These are phyloP conservation scores for Austroboletus rostrupii DNA, from an alignment of 1,284 basidiomycete genomes.

Conservation along the genomic window DNA sequence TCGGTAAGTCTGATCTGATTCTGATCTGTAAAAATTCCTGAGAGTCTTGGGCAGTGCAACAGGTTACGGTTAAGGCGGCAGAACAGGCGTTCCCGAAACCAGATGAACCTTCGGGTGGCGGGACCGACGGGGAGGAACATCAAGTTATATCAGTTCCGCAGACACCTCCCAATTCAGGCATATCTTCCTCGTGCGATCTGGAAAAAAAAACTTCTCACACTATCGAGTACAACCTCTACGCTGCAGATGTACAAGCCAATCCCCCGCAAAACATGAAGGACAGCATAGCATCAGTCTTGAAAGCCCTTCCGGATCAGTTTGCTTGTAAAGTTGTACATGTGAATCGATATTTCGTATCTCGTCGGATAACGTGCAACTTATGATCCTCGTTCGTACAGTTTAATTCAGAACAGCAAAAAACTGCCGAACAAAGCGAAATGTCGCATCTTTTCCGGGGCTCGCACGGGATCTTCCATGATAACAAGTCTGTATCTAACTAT, in stretches of 20 bases:
- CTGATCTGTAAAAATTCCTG: background rate
- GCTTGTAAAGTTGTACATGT: conserved; percentile 18
- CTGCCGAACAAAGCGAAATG: background rate
- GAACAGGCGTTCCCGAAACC: background rate
- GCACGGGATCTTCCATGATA: conserved; percentile 8
- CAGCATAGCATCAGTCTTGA: conserved; percentile 13
- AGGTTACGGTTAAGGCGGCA: background rate
- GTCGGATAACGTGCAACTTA: background rate
- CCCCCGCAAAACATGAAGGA: conserved; percentile 5
- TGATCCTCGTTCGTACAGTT: conserved; percentile 6
- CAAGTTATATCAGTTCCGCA: background rate
- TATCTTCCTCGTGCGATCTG: background rate
- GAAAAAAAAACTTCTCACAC: background rate
- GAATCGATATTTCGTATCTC: background rate
- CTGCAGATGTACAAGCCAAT: conserved; percentile 8
- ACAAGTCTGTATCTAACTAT: conserved; percentile 3
- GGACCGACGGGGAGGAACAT: background rate
- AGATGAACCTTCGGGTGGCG: background rate
- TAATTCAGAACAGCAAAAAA: conserved; percentile 9
- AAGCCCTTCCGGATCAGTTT: conserved; percentile 13
- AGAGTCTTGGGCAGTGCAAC: background rate
- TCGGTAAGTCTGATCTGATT: background rate
- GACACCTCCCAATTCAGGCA: background rate
- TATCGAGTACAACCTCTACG: conserved; percentile 17
- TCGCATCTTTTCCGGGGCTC: conserved; percentile 7